Base-by-base conservation (phyloP, 345 rosid genomes). In the Murraya paniculata region DNA sequence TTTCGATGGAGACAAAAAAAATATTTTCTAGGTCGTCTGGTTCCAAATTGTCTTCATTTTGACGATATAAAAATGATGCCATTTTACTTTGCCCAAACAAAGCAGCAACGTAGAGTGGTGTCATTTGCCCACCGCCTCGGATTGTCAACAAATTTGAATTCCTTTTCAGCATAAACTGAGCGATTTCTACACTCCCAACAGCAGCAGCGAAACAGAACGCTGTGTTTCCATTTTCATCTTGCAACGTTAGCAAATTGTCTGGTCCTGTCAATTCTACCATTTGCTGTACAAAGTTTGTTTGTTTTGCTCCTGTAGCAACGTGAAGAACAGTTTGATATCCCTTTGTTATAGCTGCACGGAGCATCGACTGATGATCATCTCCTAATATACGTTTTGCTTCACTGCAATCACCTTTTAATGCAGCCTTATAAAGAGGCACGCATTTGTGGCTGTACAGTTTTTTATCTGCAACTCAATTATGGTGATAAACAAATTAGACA, bases 271-370 rank as follows among this genome's bases (percentile, higher is more conserved):
- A 27, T 10, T 30, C n/a, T 60, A 79, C 75, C 56, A 79, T 45
- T 72, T 79, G 33, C 76, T 73, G 50, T 11, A 82, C 80, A 64
- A 82, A 79, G 28, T 22, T 16, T 14, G 68, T 64, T 30, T 30
- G 39, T 9, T 19, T 30, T 48, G 61, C 74, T 7, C 61, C 61
- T 39, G 41, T 21, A 53, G 74, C 57, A 3, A 50, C 59, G 10
- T 70, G 73, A 39, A 39, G 45, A 39, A 39, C 45, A 39, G 45
- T 39, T 9, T 39, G 45, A 39, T 10, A 39, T 39, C 13, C 3
- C 45, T 9, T 39, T 39, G 45, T 39, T 39, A 39, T 0, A 39
- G 45, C 45, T 39, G 3, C 45, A 39, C 45, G 27, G 7, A 57
- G 61, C 24, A 21, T 6, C 1, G 2, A n/a, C 11, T 58, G 9